Percentiles rank a stretch among this genome's conserved stretches.
Evolutionary conservation across 2,329 filamentous ascomycete genomes (phyloP).

Genomic region (Aspergillus neoniger): DNA sequence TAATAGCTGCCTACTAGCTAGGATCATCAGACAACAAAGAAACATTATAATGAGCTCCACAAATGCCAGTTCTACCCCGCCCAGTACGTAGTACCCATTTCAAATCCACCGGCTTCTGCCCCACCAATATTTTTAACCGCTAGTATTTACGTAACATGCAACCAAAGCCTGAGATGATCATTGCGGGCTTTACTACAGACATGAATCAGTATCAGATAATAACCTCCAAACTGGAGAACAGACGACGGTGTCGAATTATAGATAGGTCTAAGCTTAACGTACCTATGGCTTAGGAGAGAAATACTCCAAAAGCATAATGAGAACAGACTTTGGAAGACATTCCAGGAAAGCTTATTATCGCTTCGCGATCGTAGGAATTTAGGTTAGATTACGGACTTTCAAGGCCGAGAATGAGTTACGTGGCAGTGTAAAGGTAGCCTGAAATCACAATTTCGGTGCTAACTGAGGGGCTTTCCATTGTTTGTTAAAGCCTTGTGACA

Average conservation of each 20-base stretch:
- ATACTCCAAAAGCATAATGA: not conserved
- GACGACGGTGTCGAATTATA: not conserved
- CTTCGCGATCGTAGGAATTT: not conserved
- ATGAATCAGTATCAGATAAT: too few species aligned
- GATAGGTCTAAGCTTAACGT: not conserved
- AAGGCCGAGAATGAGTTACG: too few species aligned
- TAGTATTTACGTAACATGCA: not conserved
- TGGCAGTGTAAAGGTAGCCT: not conserved
- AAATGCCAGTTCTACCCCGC: conserved; percentile 5
- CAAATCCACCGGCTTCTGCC: too few species aligned
- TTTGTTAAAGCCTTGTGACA: too few species aligned
- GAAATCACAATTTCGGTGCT: too few species aligned
- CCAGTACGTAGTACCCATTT: not conserved
- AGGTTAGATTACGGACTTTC: too few species aligned
- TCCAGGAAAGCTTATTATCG: not conserved
- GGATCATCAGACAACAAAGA: too few species aligned
- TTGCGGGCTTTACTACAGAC: not conserved
- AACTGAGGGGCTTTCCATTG: too few species aligned
- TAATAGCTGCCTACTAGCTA: too few species aligned
- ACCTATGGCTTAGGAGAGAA: not conserved
- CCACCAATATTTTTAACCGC: too few species aligned
- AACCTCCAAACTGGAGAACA: not conserved
- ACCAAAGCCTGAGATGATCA: not conserved
- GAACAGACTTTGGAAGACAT: not conserved
- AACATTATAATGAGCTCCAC: not conserved